Evolutionary conservation across 352 stramenopile genomes (phyloP).

Genomic region (Globisporangium takayamanum): DNA sequence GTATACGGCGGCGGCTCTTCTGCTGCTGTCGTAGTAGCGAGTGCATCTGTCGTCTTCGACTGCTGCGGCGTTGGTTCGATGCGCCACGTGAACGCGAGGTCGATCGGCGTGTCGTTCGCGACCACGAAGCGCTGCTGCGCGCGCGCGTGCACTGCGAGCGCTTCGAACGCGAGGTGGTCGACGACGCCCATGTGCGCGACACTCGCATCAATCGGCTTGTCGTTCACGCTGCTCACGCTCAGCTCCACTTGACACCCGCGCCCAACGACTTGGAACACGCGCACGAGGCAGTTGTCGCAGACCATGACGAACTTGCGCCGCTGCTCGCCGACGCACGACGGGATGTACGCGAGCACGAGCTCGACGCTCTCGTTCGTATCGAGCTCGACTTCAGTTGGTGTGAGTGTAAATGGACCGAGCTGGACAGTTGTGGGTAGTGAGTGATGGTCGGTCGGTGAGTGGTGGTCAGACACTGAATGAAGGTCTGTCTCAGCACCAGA

Average conservation of each 20-base stretch:
- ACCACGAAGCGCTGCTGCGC: constrained; percentile 39
- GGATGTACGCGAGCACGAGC: constrained; percentile 49
- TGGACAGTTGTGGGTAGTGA: not conserved
- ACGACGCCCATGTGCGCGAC: constrained; percentile 40
- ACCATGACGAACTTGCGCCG: constrained; percentile 69
- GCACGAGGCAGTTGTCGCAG: constrained; percentile 80
- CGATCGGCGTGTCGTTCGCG: constrained; percentile 60
- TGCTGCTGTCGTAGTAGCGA: not conserved
- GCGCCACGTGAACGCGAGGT: constrained; percentile 50
- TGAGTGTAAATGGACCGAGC: constrained; percentile 47
- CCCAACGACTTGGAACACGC: constrained; percentile 58
- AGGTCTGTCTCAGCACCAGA: not conserved
- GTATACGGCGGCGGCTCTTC: constrained; percentile 21
- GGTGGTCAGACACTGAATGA: too few relatives aligned
- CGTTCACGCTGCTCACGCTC: constrained; percentile 36
- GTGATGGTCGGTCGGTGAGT: too few relatives aligned
- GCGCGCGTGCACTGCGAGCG: constrained; percentile 29
- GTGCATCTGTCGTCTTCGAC: not conserved
- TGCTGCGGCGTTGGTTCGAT: constrained; percentile 17
- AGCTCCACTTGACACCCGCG: constrained; percentile 66
- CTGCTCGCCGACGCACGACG: constrained; percentile 48
- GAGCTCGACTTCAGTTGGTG: constrained; percentile 52
- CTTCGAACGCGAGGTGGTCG: constrained; percentile 41
- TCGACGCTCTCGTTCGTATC: constrained; percentile 28
- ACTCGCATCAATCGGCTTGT: constrained; percentile 31